Conservation (phyloP, 164 flowering plant genomes). For the Umbellularia californica region DNA sequence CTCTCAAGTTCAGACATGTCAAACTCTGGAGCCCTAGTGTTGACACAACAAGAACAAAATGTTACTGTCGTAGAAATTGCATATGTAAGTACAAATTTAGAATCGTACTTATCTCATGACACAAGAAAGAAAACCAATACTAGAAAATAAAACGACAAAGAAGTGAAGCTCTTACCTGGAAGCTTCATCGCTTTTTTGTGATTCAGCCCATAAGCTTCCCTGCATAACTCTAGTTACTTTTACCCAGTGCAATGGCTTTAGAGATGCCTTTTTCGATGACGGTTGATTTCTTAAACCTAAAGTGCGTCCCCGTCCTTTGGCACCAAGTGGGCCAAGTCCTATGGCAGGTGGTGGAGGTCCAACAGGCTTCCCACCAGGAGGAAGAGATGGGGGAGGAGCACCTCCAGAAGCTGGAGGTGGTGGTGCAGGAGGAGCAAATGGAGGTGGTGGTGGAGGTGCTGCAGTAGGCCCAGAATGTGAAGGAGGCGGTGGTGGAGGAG, state of each 20-base stretch:
- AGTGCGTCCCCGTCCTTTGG: constrained; percentile 47
- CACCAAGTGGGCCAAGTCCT: constrained; percentile 22
- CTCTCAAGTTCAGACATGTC: constrained; percentile 91
- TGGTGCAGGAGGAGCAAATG: constrained; percentile 16
- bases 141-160: not conserved
- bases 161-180: constrained; percentile 40
- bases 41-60: constrained; percentile 6
- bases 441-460: not conserved
- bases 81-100: not conserved
- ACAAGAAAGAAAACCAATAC: not conserved
- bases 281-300: constrained; percentile 35
- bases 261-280: constrained; percentile 29
- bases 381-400: constrained; percentile 30
- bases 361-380: constrained; percentile 19
- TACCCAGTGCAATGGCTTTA: constrained; percentile 92
- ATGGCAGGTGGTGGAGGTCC: constrained; percentile 39
- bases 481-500: constrained; percentile 36
- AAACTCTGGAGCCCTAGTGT: constrained; percentile 83
- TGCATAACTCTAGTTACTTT: constrained; percentile 79
- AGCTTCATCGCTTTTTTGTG: constrained; percentile 71
- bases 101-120: not conserved
- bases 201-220: constrained; percentile 94
- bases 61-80: not conserved
- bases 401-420: constrained; percentile 1
- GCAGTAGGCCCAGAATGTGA: not conserved